Percentiles rank a stretch among this genome's conserved stretches.
Evolutionary conservation across 352 stramenopile genomes (phyloP).

Genomic region (Phytophthora pini): DNA sequence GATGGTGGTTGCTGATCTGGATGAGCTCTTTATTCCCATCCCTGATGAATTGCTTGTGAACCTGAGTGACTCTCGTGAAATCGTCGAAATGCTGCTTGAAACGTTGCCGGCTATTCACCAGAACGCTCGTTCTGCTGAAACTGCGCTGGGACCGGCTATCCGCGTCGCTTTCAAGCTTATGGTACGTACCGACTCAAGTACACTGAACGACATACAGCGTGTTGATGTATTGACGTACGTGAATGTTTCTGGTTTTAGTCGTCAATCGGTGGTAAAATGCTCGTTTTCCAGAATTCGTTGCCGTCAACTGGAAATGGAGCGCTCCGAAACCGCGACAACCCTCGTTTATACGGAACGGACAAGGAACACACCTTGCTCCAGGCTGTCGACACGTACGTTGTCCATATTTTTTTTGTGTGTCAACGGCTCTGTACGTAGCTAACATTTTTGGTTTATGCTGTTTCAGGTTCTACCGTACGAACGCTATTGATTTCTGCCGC

Average conservation of each 20-base stretch:
- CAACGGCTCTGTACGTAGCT: constrained; percentile 1
- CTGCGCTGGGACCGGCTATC: constrained; percentile 86
- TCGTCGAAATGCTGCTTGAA: constrained; percentile 97
- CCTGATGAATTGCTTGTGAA: constrained; percentile 98
- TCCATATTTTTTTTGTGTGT: neutral
- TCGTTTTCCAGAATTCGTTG: constrained; percentile 89
- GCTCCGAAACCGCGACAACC: constrained; percentile 87
- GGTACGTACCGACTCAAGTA: constrained; percentile 69
- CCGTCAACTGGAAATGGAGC: constrained; percentile 79
- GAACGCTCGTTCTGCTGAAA: constrained; percentile 81
- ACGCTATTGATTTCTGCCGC: constrained; percentile 96
- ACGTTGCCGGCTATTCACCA: constrained; percentile 92
- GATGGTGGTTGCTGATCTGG: constrained; percentile 90
- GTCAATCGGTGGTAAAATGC: constrained; percentile 89
- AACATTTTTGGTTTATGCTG: constrained; percentile 5
- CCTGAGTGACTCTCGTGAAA: constrained; percentile 92
- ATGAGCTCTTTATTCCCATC: constrained; percentile 92
- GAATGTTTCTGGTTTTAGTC: constrained; percentile 46
- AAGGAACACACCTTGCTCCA: constrained; percentile 93
- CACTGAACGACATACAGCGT: neutral
- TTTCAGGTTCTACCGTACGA: constrained; percentile 89
- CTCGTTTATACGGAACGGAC: constrained; percentile 81
- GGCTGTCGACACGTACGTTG: constrained; percentile 79
- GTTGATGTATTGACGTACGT: constrained; percentile 5
- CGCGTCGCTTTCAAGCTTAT: constrained; percentile 98